phyloP scores from a whole-genome alignment of 495 filamentous ascomycete genomes.

The Penicillium subrubescens region DNA sequence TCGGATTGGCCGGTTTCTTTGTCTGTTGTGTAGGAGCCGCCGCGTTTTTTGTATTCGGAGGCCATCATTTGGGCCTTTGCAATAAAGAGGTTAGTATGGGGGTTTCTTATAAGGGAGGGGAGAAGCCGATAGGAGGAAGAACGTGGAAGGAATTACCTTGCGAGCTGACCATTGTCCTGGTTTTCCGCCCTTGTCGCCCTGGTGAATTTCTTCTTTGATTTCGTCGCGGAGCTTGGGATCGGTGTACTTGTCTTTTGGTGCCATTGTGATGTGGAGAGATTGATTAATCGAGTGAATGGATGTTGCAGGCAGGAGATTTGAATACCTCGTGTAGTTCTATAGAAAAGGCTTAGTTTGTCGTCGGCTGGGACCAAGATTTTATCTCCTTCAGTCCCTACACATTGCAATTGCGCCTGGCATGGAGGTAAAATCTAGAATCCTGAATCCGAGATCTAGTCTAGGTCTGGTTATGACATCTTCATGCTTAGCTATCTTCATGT shows the following conservation, averaged over 20 bases:
- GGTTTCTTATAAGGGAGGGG: neutral
- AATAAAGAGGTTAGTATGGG: neutral
- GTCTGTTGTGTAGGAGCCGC: slow-evolving; percentile 49
- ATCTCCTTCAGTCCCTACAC: neutral
- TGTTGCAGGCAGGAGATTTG: neutral
- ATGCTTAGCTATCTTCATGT: too few species aligned
- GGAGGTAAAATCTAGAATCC: neutral
- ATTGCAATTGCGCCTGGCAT: neutral
- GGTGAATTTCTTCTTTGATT: slow-evolving; percentile 50
- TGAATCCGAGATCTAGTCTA: neutral
- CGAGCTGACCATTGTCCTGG: slow-evolving; percentile 54
- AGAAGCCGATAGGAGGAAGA: neutral
- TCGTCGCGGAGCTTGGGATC: slow-evolving; percentile 50
- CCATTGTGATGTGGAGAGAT: slow-evolving; percentile 32
- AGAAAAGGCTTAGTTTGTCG: neutral
- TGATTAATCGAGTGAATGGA: neutral
- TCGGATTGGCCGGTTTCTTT: slow-evolving; percentile 43
- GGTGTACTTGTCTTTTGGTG: slow-evolving; percentile 50
- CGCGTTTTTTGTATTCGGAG: slow-evolving; percentile 52
- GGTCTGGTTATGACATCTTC: neutral
- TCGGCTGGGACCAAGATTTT: neutral
- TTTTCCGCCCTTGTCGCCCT: slow-evolving; percentile 49
- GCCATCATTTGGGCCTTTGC: slow-evolving; percentile 55
- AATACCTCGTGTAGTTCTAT: neutral
- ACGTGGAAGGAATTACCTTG: slow-evolving; percentile 36